Percentiles rank a stretch among this genome's conserved stretches.
phyloP scores from a whole-genome alignment of 768 basidiomycete species.

The Podaxis sp. region DNA sequence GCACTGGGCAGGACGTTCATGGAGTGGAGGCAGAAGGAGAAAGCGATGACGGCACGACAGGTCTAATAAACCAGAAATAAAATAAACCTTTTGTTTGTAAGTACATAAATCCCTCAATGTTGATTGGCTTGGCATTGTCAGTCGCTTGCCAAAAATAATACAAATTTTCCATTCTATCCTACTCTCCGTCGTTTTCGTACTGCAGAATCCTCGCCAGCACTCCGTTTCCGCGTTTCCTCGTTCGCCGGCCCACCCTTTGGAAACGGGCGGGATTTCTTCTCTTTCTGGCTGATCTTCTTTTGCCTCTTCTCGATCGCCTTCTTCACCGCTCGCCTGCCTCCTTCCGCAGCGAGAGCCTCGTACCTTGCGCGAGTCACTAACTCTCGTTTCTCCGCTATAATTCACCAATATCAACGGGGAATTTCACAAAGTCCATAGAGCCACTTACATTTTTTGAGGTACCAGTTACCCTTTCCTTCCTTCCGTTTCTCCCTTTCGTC shows the following conservation, averaged over 20 bases:
- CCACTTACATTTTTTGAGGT: slow-evolving; percentile 74
- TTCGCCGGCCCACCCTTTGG: slow-evolving; percentile 24
- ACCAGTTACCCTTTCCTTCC: slow-evolving; percentile 82
- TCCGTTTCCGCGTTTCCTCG: slow-evolving; percentile 14
- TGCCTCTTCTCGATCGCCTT: slow-evolving; percentile 89
- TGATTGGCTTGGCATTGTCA: slow-evolving; percentile 1
- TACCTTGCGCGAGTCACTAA: slow-evolving; percentile 73
- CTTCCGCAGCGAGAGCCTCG: slow-evolving; percentile 72
- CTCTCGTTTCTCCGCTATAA: slow-evolving; percentile 74
- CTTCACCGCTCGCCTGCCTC: slow-evolving; percentile 80
- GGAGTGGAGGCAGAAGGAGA: slow-evolving; percentile 7
- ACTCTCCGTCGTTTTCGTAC: slow-evolving; percentile 18
- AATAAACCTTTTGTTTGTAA: slow-evolving; percentile 1
- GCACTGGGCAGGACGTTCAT: slow-evolving; percentile 10
- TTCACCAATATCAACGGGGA: slow-evolving; percentile 8
- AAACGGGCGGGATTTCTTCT: slow-evolving; percentile 83
- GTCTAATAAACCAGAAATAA: slow-evolving; percentile 1
- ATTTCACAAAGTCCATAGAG: slow-evolving; percentile 8
- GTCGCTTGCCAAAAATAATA: slow-evolving; percentile 1
- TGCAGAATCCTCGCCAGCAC: slow-evolving; percentile 13
- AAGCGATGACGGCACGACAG: not conserved
- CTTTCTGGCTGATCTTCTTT: slow-evolving; percentile 83
- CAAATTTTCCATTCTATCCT: not conserved
- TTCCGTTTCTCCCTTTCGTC: slow-evolving; percentile 67
- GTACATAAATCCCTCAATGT: not conserved